Evolutionary conservation across 2,329 filamentous ascomycete species (phyloP), one percentile per base, ranked within the genome.

Genomic region (Trichoderma endophyticum): DNA sequence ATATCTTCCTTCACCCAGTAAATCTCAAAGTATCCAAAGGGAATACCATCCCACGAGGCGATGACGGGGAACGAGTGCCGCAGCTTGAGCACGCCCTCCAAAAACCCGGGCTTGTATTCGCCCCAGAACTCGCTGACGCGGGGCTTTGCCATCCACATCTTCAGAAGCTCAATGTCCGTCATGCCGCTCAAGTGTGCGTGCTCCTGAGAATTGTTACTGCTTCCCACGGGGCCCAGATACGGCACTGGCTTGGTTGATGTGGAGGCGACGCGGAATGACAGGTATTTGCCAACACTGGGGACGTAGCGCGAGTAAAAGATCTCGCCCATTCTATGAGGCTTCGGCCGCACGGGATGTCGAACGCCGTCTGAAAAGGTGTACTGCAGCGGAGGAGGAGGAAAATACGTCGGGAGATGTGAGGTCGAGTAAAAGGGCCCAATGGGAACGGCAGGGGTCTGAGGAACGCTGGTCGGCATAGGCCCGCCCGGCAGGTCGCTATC

Each of bases 1-100:
- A 86, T 83, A 78, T 98, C 96, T 79, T 99, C 96, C 78, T 97
- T 97, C 4, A 96, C 94, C 95, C 96, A 99, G 83, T 99, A 99
- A 39, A 99, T 88, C 83, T 99, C 96, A 79, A 99, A 98, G 80
- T 97, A 99, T 0, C 94, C 96, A 82, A 98, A 99, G 0, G 95
- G 95, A 73, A 95, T 92, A 12, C 94, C 95, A 76, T 98, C 94
- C 93, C 95, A 99, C 79, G 94, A 91, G 1, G 93, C 96, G 73
- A 98, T 95, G 0, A 91, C 94, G 0, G 96, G 96, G 81, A 98
- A 97, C 9, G 91, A 94, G 81, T 98, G 92, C 21, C 86, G 86
- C 24, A 87, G 90, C 14, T 86, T 86, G 12, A 98, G 83, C 0
- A 87, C 90, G 3, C 83, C 84, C 24, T 86, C 83, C 4, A 99